Conservation (phyloP, 1,139 yeast species). For the Wickerhamomyces sp. region DNA sequence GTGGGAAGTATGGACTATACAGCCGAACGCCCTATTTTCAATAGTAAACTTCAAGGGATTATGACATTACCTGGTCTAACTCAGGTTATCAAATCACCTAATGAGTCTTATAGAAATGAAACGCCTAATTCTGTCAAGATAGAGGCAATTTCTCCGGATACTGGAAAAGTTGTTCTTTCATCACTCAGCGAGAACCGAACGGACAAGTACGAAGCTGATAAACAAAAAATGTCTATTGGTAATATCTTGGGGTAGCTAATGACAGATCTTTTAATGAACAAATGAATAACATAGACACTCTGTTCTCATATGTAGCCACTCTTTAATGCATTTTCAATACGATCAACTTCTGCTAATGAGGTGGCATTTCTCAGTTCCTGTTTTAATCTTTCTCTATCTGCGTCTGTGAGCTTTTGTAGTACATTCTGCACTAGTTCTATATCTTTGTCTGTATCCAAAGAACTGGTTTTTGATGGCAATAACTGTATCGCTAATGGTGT, state of each 20-base stretch:
- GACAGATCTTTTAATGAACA: too few relatives aligned
- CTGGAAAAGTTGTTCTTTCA: background rate
- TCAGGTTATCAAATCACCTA: background rate
- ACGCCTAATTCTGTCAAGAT: background rate
- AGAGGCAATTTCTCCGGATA: too few relatives aligned
- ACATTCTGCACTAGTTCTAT: slow-evolving; percentile 28
- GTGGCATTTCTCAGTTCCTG: slow-evolving; percentile 56
- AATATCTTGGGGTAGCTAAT: slow-evolving; percentile 16
- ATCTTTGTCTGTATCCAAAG: slow-evolving; percentile 21
- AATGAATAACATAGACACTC: too few relatives aligned
- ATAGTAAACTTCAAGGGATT: too few relatives aligned
- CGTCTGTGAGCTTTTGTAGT: slow-evolving; percentile 44
- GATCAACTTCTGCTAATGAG: slow-evolving; percentile 68
- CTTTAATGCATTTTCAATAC: slow-evolving; percentile 52
- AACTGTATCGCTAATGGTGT: slow-evolving; percentile 11
- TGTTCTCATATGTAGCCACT: slow-evolving; percentile 30
- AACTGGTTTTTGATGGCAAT: slow-evolving; percentile 1
- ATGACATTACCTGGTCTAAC: background rate
- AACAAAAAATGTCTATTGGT: slow-evolving; percentile 19
- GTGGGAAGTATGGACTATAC: too few relatives aligned
- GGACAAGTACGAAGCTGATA: slow-evolving; percentile 1
- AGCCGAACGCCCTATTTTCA: too few relatives aligned
- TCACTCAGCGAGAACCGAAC: background rate
- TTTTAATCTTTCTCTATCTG: slow-evolving; percentile 49
- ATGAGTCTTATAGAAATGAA: background rate